Evolutionary conservation across 345 rosid species (phyloP).

Genomic region (Rhizophora apiculata): DNA sequence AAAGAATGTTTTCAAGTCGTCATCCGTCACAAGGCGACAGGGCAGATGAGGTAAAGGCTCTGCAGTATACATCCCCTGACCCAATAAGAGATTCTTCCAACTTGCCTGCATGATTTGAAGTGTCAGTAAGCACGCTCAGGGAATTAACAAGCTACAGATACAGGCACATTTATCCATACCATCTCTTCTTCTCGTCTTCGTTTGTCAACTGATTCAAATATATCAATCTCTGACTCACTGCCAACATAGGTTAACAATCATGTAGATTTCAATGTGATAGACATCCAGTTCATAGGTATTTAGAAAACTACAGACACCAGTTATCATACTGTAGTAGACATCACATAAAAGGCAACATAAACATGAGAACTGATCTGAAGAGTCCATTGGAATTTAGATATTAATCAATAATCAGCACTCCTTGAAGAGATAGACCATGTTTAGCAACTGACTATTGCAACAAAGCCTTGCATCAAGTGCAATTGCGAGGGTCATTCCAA

Average conservation of each 20-base stretch:
- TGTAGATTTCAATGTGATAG: background rate
- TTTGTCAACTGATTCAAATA: conserved; percentile 79
- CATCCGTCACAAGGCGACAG: conserved; percentile 80
- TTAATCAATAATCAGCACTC: background rate
- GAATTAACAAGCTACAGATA: conserved; percentile 1
- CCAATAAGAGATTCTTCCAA: conserved; percentile 59
- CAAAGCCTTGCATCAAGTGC: background rate
- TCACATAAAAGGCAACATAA: background rate
- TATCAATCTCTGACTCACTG: conserved; percentile 89
- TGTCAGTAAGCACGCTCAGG: background rate
- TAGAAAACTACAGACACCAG: background rate
- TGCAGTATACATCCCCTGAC: conserved; percentile 40
- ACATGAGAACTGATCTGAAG: background rate
- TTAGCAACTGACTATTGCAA: background rate
- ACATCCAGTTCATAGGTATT: background rate
- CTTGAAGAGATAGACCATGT: background rate
- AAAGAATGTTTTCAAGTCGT: conserved; percentile 66
- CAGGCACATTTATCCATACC: conserved; percentile 42
- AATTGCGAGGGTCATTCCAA: background rate
- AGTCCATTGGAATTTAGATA: background rate
- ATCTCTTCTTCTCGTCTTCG: conserved; percentile 64
- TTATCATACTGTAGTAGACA: background rate
- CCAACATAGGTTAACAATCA: conserved; percentile 12
- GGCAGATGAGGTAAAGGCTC: conserved; percentile 51
- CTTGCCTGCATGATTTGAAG: conserved; percentile 46